Evolutionary conservation across 768 basidiomycete genomes (phyloP).

Genomic region (Amanita jacksonii): DNA sequence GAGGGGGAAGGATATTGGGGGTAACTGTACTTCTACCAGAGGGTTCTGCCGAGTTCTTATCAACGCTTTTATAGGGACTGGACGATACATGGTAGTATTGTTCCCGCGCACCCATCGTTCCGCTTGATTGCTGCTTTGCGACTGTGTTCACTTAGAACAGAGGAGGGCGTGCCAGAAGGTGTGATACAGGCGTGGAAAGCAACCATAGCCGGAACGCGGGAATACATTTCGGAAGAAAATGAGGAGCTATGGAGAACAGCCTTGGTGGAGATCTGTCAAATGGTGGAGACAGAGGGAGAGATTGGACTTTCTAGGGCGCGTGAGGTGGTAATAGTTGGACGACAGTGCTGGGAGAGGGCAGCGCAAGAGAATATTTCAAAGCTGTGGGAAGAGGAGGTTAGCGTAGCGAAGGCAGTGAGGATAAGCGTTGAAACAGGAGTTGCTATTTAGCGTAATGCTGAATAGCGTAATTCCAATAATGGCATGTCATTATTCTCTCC

Average conservation of each 20-base stretch:
- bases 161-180: conserved; percentile 15
- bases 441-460: conserved; percentile 33
- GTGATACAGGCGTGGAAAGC: conserved; percentile 29
- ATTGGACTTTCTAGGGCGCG: too few species aligned
- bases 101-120: conserved; percentile 69
- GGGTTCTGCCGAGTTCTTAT: conserved; percentile 2
- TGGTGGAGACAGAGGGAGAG: conserved; percentile 10
- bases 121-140: conserved; percentile 65
- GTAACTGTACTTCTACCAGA: conserved; percentile 34
- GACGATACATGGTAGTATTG: conserved; percentile 56
- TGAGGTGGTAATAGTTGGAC: conserved; percentile 11
- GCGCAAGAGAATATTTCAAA: conserved; percentile 26
- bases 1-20: conserved; percentile 73
- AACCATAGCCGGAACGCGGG: conserved; percentile 31
- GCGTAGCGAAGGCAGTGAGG: conserved; percentile 39
- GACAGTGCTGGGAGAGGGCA: conserved; percentile 20
- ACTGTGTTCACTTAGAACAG: conserved; percentile 33
- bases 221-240: conserved; percentile 12
- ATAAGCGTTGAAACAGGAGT: conserved; percentile 35
- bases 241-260: conserved; percentile 5
- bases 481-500: not conserved
- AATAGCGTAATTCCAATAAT: conserved; percentile 3
- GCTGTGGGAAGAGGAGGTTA: conserved; percentile 55
- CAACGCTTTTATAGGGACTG: conserved; percentile 49
- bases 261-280: conserved; percentile 24